Percentiles rank a stretch among this genome's conserved stretches.
These are phyloP conservation scores for Debaryomyces tyrocola DNA, from an alignment of 805 yeast genomes.

Conservation along the genomic window DNA sequence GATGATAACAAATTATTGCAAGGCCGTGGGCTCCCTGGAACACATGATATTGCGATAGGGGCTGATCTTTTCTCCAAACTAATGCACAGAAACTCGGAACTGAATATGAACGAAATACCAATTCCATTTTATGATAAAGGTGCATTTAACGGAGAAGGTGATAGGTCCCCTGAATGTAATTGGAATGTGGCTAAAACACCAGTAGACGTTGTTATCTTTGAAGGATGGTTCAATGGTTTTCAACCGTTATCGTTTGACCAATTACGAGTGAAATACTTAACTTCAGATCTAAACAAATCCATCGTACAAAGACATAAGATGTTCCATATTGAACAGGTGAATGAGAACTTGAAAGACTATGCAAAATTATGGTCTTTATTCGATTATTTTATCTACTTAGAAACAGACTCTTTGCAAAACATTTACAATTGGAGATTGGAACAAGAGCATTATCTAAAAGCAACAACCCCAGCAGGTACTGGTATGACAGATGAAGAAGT, in stretches of 20 bases:
- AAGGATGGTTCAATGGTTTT: conserved; percentile 95
- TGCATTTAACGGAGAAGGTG: conserved; percentile 71
- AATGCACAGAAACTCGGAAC: conserved; percentile 15
- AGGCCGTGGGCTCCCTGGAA: conserved; percentile 92
- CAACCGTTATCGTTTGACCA: conserved; percentile 23
- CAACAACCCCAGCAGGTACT: conserved; percentile 40
- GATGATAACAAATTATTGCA: conserved; percentile 55
- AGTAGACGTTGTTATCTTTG: conserved; percentile 71
- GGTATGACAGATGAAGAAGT: conserved; percentile 87
- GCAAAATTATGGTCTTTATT: conserved; percentile 57
- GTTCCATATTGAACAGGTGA: conserved; percentile 42
- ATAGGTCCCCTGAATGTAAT: conserved; percentile 46
- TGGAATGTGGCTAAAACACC: conserved; percentile 40
- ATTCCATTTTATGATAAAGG: conserved; percentile 82
- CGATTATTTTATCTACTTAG: conserved; percentile 60
- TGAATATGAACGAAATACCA: conserved; percentile 6
- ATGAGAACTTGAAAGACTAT: conserved; percentile 54
- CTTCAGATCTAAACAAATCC: conserved; percentile 14
- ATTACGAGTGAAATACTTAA: conserved; percentile 19
- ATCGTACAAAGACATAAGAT: conserved; percentile 21
- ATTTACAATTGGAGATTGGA: conserved; percentile 80
- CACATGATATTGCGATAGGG: conserved; percentile 71
- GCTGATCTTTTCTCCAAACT: conserved; percentile 31
- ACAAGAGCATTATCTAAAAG: conserved; percentile 61
- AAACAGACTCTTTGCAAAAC: conserved; percentile 57